Evolutionary conservation across 768 basidiomycete genomes (phyloP), one percentile per base, ranked within the genome.

Genomic region (Phanerodontia chrysosporium): DNA sequence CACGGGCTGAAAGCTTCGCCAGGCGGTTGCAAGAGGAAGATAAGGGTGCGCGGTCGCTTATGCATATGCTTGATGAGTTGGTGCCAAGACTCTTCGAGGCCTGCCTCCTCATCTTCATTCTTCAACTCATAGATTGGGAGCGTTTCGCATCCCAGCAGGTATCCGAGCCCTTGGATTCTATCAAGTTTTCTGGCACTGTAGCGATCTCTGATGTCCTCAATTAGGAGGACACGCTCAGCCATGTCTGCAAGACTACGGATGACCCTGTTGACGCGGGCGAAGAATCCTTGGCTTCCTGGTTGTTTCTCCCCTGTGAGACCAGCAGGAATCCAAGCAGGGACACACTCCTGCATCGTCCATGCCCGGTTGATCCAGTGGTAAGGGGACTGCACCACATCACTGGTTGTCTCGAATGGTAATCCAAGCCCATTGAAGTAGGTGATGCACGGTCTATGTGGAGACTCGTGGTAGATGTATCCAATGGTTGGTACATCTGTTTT

Each of bases 321-420:
- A 4, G 10, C 39, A 18, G 39, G 39, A 4, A 42, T 8, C 39
- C 39, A 42, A 18, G 39, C 18, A 18, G 39, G 18, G 18, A 42
- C 39, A n/a, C 48, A 49, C 28, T 55, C 54, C 29, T 55, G 54
- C 22, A 55, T n/a, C n/a, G 54, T 55, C 54, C 54, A 55, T n/a
- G 54, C 42, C 14, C 54, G 54, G 29, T 22, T 55, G n/a, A 55
- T 5, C 54, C 54, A 55, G 36, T 55, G 54, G 25, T 25, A 25
- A 8, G 22, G 18, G 25, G 14, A 24, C 29, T 55, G 29, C 7
- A 55, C 14, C 16, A 16, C 18, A 9, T 1, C 36, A 25, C 24
- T 27, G 24, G 48, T 27, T 16, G 36, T 44, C 22, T 16, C 14
- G 18, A 55, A 16, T 16, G 51, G 1, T 5, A 24, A 30, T 24